Conservation (phyloP, 192 early-diverging fungal genomes). For the Coemansia sp. region DNA sequence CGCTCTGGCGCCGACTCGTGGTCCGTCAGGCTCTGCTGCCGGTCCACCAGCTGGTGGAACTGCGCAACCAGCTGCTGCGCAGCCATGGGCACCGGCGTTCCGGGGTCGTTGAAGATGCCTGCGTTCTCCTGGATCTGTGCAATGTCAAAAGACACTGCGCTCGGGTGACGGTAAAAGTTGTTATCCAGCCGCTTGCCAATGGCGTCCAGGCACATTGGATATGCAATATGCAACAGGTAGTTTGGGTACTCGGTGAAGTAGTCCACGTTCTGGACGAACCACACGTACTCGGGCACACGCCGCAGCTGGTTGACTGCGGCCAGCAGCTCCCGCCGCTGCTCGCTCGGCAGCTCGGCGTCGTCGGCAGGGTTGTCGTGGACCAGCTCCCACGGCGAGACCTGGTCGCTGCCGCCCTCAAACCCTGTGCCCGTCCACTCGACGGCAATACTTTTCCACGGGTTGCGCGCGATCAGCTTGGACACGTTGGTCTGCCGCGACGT, state of each 20-base stretch:
- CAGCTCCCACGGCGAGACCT: conserved; percentile 37
- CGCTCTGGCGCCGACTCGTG: neutral
- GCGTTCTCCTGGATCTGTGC: conserved; percentile 61
- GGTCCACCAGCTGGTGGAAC: conserved; percentile 10
- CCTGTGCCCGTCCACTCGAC: conserved; percentile 35
- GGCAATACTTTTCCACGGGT: conserved; percentile 41
- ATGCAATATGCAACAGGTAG: conserved; percentile 60
- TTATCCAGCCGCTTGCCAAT: conserved; percentile 53
- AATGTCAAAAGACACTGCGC: conserved; percentile 65
- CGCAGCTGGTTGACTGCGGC: conserved; percentile 44
- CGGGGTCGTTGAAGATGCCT: conserved; percentile 58
- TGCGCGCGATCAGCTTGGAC: conserved; percentile 46
- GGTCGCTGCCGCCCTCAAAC: conserved; percentile 2
- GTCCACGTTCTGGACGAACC: conserved; percentile 62
- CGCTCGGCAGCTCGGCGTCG: conserved; percentile 10
- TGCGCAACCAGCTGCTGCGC: conserved; percentile 20
- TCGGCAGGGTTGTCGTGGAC: conserved; percentile 14
- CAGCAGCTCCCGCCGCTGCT: conserved; percentile 30
- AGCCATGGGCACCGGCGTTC: conserved; percentile 24
- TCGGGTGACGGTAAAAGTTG: conserved; percentile 56
- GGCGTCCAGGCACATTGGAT: conserved; percentile 64
- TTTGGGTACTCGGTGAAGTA: conserved; percentile 53
- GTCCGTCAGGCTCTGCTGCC: neutral
- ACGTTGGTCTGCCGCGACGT: conserved; percentile 40
- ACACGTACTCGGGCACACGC: conserved; percentile 37